A percentile compares a stretch with the other conserved stretches of the same genome.
Conservation (phyloP, 345 rosid species). For the Dimocarpus longan region DNA sequence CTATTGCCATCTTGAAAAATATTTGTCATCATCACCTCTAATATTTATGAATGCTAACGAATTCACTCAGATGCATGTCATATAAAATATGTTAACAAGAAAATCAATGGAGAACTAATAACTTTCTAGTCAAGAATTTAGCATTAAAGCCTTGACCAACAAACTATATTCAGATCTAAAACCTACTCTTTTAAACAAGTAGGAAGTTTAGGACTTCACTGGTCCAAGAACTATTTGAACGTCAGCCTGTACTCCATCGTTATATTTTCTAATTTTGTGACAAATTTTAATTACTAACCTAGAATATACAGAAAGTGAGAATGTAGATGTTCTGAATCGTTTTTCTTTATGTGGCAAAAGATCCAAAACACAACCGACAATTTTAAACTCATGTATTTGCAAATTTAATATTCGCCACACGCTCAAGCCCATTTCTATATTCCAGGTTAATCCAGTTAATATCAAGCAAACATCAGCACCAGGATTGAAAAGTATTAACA, state of each 20-base stretch:
- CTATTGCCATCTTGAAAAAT: too few species aligned
- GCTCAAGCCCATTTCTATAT: neutral
- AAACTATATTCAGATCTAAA: neutral
- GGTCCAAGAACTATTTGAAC: neutral
- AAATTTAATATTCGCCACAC: neutral
- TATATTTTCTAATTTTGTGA: neutral
- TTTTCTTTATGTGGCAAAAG: neutral
- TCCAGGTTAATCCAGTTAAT: neutral
- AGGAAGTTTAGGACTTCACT: neutral
- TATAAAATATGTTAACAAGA: neutral
- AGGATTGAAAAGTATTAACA: neutral
- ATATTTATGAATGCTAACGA: too few species aligned
- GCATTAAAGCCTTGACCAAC: slow-evolving; percentile 1
- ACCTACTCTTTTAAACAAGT: neutral
- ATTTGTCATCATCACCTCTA: too few species aligned
- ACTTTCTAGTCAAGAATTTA: slow-evolving; percentile 5
- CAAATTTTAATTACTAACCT: neutral
- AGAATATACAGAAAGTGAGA: neutral
- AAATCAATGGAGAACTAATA: neutral
- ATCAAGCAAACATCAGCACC: neutral
- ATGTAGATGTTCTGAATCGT: neutral
- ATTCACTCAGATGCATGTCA: neutral
- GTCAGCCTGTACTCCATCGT: neutral
- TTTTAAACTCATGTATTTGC: neutral
- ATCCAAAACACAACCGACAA: slow-evolving; percentile 11